phyloP scores from a whole-genome alignment of 1,284 basidiomycete species.

The Pseudozyma pruni region DNA sequence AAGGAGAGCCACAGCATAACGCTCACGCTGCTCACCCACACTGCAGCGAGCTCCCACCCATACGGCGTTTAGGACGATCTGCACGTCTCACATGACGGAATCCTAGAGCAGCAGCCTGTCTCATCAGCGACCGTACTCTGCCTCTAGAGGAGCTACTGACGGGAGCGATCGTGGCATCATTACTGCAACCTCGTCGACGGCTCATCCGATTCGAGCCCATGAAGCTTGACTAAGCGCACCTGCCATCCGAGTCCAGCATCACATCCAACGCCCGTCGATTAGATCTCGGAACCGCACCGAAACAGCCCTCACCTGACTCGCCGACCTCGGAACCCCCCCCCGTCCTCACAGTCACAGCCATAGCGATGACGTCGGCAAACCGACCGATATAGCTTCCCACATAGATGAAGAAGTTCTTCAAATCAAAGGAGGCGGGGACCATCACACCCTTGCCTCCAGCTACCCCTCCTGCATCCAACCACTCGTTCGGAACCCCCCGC shows the following conservation, averaged over 20 bases:
- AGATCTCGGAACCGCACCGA: too few species aligned
- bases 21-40: too few species aligned
- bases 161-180: too few species aligned
- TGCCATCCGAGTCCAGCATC: too few species aligned
- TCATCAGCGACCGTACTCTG: too few species aligned
- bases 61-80: too few species aligned
- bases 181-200: background rate
- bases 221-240: background rate
- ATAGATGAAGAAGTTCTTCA: slow-evolving; percentile 49
- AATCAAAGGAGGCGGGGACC: slow-evolving; percentile 40
- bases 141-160: too few species aligned
- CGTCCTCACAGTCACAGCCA: background rate
- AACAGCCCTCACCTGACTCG: background rate
- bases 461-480: slow-evolving; percentile 14
- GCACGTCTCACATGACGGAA: too few species aligned
- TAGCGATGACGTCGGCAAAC: slow-evolving; percentile 6
- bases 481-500: slow-evolving; percentile 36
- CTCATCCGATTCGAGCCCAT: background rate
- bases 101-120: too few species aligned
- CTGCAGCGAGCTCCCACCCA: background rate
- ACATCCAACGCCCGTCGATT: background rate
- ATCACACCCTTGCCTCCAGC: slow-evolving; percentile 47
- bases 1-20: too few species aligned
- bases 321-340: too few species aligned
- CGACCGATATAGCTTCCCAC: background rate